Evolutionary conservation across 1,284 basidiomycete species (phyloP), one percentile per base, ranked within the genome.

Genomic region (Trametes hirsuta): DNA sequence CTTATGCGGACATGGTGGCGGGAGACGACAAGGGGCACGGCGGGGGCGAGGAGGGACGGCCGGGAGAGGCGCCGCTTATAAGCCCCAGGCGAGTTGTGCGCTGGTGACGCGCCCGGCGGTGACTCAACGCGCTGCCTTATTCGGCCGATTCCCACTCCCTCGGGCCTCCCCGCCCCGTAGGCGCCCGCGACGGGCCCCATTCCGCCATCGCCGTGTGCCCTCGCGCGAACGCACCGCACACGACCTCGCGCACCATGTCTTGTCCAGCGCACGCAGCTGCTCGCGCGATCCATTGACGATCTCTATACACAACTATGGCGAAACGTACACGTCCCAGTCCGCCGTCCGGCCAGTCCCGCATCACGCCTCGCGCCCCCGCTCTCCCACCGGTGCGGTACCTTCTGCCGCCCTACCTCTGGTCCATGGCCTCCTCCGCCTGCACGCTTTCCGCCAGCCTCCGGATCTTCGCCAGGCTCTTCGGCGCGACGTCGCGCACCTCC

Each of bases 401-500:
- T 34, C 30, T 48, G 45, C 30, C 59, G 25, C 48, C 42, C 48
- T 72, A 82, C 54, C 88, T 88, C 70, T 90, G 87, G 69, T 91
- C 91, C 90, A 91, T 92, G 70, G 80, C 78, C 59, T 88, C 86
- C 53, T 85, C 81, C 55, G 88, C 88, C 72, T 82, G 84, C 63
- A 81, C 80, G 25, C 85, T 88, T 58, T 89, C 88, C 63, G 92
- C 77, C 62, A 93, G 78, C 72, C 87, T 89, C 75, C 88, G 86
- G 62, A 92, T 85, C 80, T 92, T 92, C 66, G 83, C 84, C 60
- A 85, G 72, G 71, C 86, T 90, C 76, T 91, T 91, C 52, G 90
- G 90, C 40, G 88, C 86, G 60, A 91, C 85, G 73, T 98, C 95
- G 63, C 94, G 87, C 67, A 94, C 95, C 47, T 89, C 82, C 30